Conservation (phyloP, 306 rosid species). For the Mimosa pudica region DNA sequence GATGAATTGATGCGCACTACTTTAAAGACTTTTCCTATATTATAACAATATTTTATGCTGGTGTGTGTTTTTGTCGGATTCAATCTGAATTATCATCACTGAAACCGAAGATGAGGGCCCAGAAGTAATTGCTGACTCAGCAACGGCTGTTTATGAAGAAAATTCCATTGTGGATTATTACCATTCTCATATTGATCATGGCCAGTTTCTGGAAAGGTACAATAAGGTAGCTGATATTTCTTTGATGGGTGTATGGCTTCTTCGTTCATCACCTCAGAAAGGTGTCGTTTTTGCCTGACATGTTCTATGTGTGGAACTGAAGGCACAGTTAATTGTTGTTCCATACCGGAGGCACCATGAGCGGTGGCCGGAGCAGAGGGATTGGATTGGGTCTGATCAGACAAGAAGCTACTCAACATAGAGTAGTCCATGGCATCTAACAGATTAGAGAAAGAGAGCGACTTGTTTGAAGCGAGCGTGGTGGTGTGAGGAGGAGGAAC, state of each 20-base stretch:
- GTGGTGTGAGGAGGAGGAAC: slow-evolving; percentile 27
- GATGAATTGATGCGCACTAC: not conserved
- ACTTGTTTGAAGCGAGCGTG: slow-evolving; percentile 51
- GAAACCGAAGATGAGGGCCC: slow-evolving; percentile 55
- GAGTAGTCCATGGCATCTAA: slow-evolving; percentile 68
- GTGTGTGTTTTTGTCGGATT: not conserved
- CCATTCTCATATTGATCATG: slow-evolving; percentile 30
- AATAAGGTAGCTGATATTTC: slow-evolving; percentile 40
- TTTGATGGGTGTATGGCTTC: slow-evolving; percentile 43
- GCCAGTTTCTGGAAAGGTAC: slow-evolving; percentile 41
- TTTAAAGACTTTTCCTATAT: slow-evolving; percentile 2
- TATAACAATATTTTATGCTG: not conserved
- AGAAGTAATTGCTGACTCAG: slow-evolving; percentile 53
- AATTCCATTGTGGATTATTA: slow-evolving; percentile 42
- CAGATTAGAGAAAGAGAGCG: slow-evolving; percentile 59
- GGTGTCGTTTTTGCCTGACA: slow-evolving; percentile 46
- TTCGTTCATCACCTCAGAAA: slow-evolving; percentile 35
- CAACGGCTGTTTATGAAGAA: slow-evolving; percentile 42
- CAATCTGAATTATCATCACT: slow-evolving; percentile 34
- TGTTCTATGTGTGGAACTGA: slow-evolving; percentile 34
- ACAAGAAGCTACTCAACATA: slow-evolving; percentile 45
- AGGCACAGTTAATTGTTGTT: slow-evolving; percentile 27
- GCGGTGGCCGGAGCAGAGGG: slow-evolving; percentile 30
- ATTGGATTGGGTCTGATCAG: slow-evolving; percentile 48
- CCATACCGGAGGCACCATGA: not conserved